Evolutionary conservation across 768 basidiomycete genomes (phyloP), one percentile per base, ranked within the genome.

Genomic region (Gymnopilus junonius): DNA sequence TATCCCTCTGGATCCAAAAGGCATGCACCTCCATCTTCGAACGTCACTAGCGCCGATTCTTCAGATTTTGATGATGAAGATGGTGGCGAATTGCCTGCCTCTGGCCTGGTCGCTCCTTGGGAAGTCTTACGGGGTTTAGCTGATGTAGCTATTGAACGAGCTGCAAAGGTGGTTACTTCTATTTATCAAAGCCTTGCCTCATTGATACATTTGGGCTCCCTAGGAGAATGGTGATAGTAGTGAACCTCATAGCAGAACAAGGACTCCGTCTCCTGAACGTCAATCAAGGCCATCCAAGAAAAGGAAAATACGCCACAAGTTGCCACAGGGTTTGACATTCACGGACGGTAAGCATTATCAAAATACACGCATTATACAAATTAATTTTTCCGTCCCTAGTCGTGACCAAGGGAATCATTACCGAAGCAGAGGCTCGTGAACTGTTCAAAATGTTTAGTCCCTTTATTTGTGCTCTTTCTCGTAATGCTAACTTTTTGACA

Each of bases 31-130:
- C 77, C 83, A 3, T 82, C 86, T 14, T 92, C 92, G 1, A 87
- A 85, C 67, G 84, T 87, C 63, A 87, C 89, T 8, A 93, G 91
- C 65, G 87, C 90, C 11, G 88, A 94, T 74, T 93, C 93, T 1
- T 91, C 92, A 37, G 93, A 94, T 70, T 74, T 86, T n/a, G 94
- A 94, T 54, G 92, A 93, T 51, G 92, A 93, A 46, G 92, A 91
- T 43, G 85, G 85, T 61, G 89, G 90, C 17, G 93, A 91, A 72
- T 76, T 95, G 14, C 93, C 94, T 0, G 90, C 90, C 37, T 85
- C 84, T 40, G 92, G 94, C 51, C 84, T 95, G 50, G 87, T 93
- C 58, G 93, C 93, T 8, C 94, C 94, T 54, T 92, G 91, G 88
- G 92, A 93, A 76, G 93, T 94, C 42, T 80, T 94, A 55, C 82